Evolutionary conservation across 2,329 filamentous ascomycete genomes (phyloP), one percentile per base, ranked within the genome.

Genomic region (Pleurostoma richardsiae): DNA sequence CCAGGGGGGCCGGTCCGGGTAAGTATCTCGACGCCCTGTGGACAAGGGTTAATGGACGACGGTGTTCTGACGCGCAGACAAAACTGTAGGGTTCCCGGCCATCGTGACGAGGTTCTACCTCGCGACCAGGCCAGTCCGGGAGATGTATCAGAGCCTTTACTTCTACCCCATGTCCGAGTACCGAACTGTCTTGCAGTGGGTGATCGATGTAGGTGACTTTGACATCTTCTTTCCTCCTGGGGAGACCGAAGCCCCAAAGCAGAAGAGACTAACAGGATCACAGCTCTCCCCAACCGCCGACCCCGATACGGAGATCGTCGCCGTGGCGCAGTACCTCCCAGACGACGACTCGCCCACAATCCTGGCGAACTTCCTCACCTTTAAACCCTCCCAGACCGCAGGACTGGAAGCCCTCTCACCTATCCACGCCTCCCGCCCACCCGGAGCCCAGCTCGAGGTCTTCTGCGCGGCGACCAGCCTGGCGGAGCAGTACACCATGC

Each of bases 91-190:
- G 26, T 80, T 80, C 47, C 76, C 77, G 1, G 77, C 68, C 2
- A 61, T 80, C 5, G 69, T 79, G 3, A 77, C 74, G 2, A 63
- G 64, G 10, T 80, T 77, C 52, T 65, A 80, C 51, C 64, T 80
- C 4, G 57, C 63, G 26, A 67, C 71, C 4, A 49, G 62, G 4
- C 62, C 66, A 3, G 45, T 58, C 19, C 52, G 55, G 8, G 50
- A 58, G 41, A 58, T 68, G 57, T 64, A 57, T 41, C 62, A 65
- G 41, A 65, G 56, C 7, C 54, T 64, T 3, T 80, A 76, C 54
- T 58, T 74, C 29, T 79, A 72, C 48, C 67, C 72, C 1, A 63
- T 67, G n/a, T 60, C 65, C 3, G 58, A 69, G 36, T 79, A 73
- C 51, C 61, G 60, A 10, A 62, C 61, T 26, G 74, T 71, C 1